Evolutionary conservation across 2,329 filamentous ascomycete species (phyloP), one percentile per base, ranked within the genome.

Genomic region (Pyrenophora graminea): DNA sequence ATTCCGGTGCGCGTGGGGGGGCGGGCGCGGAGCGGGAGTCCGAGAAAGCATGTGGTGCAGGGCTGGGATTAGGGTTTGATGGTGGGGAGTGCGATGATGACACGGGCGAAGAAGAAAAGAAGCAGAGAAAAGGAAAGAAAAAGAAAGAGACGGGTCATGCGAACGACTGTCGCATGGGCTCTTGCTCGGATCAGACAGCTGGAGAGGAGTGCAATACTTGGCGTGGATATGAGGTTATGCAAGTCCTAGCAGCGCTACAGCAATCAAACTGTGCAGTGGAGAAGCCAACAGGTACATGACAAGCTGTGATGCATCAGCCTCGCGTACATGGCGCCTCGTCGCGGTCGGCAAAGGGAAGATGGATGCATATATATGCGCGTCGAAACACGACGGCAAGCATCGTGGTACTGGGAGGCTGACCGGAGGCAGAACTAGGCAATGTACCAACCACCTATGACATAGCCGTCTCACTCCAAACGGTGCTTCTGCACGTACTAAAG

Each of bases 311-410:
- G 38, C n/a, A 23, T 39, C 48, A 49, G 47, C 40, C 23, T 25
- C 58, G 51, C 46, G 61, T 67, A 59, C 59, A 62, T 60, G 42
- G 42, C 56, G 64, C 60, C 59, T 65, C 61, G 53, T 59, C 63
- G 61, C 62, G 63, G 53, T 59, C 39, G 23, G 45, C 30, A 46
- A 25, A 44, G 49, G 61, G 52, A 56, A 51, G 42, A 33, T 48
- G 62, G 57, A 53, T 48, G 17, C 40, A 56, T 31, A 45, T 46
- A 34, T 36, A 19, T 37, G 37, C 62, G 62, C 54, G 53, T 50
- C 62, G 59, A 67, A 66, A 66, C 62, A 48, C 51, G 27, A 45
- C 41, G 30, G 39, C 21, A 13, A 45, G 30, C 31, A 34, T 17
- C 15, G 48, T 52, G 21, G 31, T 33, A 47, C 48, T 55, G 48